Percentiles rank a stretch among this genome's conserved stretches.
These are phyloP conservation scores for Trametes cubensis DNA, from an alignment of 768 basidiomycete genomes.

Conservation along the genomic window DNA sequence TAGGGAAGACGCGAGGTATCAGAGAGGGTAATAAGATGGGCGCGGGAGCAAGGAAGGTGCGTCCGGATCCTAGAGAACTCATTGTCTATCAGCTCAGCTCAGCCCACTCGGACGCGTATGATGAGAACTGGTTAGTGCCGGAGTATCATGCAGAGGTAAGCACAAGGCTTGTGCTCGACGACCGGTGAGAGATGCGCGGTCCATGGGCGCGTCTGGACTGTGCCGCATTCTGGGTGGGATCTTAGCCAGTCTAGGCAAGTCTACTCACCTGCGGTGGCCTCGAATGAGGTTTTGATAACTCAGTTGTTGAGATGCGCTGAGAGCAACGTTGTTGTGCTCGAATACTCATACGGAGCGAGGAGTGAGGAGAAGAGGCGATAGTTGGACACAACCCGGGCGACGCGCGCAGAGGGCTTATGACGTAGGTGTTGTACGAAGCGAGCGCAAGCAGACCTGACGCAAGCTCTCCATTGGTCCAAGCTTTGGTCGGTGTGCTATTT, in stretches of 20 bases:
- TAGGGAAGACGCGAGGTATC: neutral
- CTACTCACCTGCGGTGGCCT: neutral
- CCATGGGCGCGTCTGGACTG: slow-evolving; percentile 4
- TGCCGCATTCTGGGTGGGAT: neutral
- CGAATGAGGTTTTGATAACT: neutral
- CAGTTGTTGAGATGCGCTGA: neutral
- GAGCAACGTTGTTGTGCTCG: too few species aligned
- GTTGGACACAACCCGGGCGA: too few species aligned
- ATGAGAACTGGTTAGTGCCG: neutral
- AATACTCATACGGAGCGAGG: too few species aligned
- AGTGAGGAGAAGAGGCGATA: too few species aligned
- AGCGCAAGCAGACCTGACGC: too few species aligned
- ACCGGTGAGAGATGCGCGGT: neutral
- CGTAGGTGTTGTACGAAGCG: too few species aligned
- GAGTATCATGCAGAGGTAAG: neutral
- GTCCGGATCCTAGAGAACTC: neutral
- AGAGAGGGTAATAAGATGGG: neutral
- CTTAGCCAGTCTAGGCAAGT: neutral
- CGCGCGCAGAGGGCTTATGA: too few species aligned
- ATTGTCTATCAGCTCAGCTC: neutral
- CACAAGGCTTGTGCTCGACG: neutral
- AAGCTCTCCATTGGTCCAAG: too few species aligned
- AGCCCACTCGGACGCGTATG: neutral
- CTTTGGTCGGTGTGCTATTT: too few species aligned
- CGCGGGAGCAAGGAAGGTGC: neutral